Base-by-base conservation (phyloP, 75 land plant genomes). In the Adiantum capillusveneris region DNA sequence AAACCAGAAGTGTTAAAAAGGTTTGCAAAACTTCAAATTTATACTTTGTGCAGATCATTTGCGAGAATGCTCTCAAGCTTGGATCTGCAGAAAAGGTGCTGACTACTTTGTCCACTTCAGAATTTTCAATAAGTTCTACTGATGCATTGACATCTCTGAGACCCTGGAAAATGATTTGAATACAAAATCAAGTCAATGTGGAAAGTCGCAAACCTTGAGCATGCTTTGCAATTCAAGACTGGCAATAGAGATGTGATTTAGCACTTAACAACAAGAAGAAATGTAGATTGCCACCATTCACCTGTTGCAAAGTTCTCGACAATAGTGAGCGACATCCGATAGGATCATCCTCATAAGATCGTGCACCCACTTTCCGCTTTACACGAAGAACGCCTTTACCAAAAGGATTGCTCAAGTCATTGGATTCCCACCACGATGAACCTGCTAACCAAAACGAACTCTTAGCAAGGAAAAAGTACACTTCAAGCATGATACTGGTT, bases 21-120 rank as follows among this genome's bases (percentile, higher is more conserved):
- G 12, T 41, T 41, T 41, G 43, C 43, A 41, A 14, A 9, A 14
- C 9, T 41, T 41, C 43, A 9, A 41, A 9, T 41, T 41, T 41
- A 17, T 14, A 46, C 22, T 19, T 12, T 13, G 18, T 56, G 44
- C 92, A 79, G 67, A 81, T 84, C 29, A 90, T 80, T 66, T 84
- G 91, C 26, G 99, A 88, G 73, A 95, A 95, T 22, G 99, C 84
- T 48, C 87, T 72, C 37, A 95, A 68, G 68, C 99, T 95, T 56
- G 99, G 99, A 71, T 95, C 89, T 25, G 92, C 85, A 42, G 99
- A 95, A 61, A 95, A 95, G 18, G 93, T 80, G 64, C 89, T 74
- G 44, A 95, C 83, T 58, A 95, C 59, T 62, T 90, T 88, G 64
- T 95, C 99, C 30, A 95, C 76, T 31, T 83, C 67, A 0, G 54